These are phyloP conservation scores for Phytophthora syringae DNA, from an alignment of 352 stramenopile species.

Conservation along the genomic window DNA sequence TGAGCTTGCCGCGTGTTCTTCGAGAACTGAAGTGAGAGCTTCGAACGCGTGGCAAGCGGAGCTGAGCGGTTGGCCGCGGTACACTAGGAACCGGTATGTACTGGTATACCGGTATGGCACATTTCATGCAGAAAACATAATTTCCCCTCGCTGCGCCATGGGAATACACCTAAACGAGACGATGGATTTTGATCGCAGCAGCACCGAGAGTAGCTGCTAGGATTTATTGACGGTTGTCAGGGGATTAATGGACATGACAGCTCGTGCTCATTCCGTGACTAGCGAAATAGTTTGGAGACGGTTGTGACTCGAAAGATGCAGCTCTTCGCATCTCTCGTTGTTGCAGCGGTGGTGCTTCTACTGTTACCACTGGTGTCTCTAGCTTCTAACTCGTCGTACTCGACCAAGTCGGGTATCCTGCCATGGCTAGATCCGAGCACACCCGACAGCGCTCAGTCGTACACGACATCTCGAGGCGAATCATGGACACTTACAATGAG, in stretches of 20 bases:
- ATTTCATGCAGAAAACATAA: too few species aligned
- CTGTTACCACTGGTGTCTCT: neutral
- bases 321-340: neutral
- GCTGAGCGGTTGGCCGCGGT: too few species aligned
- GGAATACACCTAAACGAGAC: neutral
- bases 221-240: neutral
- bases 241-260: neutral
- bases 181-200: neutral
- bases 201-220: neutral
- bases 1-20: too few species aligned
- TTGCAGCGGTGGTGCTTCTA: neutral
- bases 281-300: neutral
- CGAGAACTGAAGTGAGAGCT: too few species aligned
- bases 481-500: constrained; percentile 73
- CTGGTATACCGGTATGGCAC: too few species aligned
- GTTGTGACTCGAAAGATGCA: neutral
- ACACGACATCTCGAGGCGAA: constrained; percentile 60
- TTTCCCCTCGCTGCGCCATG: too few species aligned
- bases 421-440: constrained; percentile 60
- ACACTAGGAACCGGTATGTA: too few species aligned
- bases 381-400: constrained; percentile 15
- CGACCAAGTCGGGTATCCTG: constrained; percentile 56
- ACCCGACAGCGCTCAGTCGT: constrained; percentile 34
- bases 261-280: neutral
- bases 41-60: too few species aligned